Base-by-base conservation (phyloP, 2,329 filamentous ascomycete genomes). In the Clarireedia sp. region DNA sequence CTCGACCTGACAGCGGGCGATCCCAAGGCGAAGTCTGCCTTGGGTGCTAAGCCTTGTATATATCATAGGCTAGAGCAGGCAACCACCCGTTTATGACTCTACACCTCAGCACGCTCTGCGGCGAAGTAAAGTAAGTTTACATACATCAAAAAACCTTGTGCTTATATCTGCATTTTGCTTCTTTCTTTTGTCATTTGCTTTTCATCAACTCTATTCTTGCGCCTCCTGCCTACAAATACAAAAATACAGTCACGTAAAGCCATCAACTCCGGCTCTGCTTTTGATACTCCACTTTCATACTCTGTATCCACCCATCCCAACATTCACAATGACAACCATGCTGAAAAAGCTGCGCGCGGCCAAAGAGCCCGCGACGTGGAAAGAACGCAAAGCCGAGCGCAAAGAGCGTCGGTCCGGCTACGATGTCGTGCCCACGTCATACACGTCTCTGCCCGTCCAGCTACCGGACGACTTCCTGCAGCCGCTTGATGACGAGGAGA, bases 401-500 rank as follows among this genome's bases (percentile, higher is more conserved):
- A 48, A 48, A 38, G 10, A 23, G 5, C 47, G 45, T 21, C 21
- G 45, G 6, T 5, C 17, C 12, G 45, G 36, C 29, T 49, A 49
- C 8, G 21, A 49, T 3, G 52, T 59, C 19, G 50, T 63, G 59
- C 45, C 41, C 16, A 58, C 61, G 7, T 54, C 53, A 5, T 74
- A 74, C 61, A 65, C 58, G 6, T 74, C 70, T 40, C 66, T 68
- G 6, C 67, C 71, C 6, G 67, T 78, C 19, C 40, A 62, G 23
- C 67, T 77, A 37, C 75, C 78, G 0, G 59, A 69, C 24, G 67
- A 69, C 56, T 82, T 81, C 64, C 74, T 83, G 38, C 59, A 69
- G 4, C 70, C 73, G 48, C 67, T 78, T 56, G 59, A 72, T 21
- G 69, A 75, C 73, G 82, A 44, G 5, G 23, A 36, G 10, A 38